Base-by-base conservation (phyloP, 2,329 filamentous ascomycete species). In the Hypoxylon sp. region DNA sequence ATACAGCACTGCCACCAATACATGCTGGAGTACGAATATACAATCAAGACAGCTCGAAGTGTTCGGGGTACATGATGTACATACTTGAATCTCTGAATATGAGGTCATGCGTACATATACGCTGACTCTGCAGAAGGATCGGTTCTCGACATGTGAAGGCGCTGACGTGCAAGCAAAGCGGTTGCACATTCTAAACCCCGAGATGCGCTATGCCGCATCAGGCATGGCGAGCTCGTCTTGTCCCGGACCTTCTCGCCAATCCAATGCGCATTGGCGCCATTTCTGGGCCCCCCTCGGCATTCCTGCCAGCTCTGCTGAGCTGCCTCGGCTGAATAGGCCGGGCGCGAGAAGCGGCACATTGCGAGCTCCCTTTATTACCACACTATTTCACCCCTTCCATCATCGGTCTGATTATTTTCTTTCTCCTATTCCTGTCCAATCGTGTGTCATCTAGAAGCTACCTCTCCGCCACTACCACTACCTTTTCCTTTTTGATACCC, bases 271-370 rank as follows among this genome's bases (percentile, higher is more conserved):
- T 24, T 15, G 31, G n/a, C 31, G 31, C 31, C n/a, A 35, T 35
- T 35, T 55, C 58, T 59, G 50, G 55, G 55, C 46, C 55, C 59
- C 60, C 68, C 69, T 70, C 69, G 69, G 69, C 69, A 69, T 69
- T 69, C 66, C 60, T 65, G n/a, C 41, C 38, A 69, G 64, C 63
- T 67, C 51, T 51, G 51, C 24, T 21, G 43, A 66, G 65, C 65
- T 70, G 68, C 68, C 68, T 70, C 68, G 68, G 69, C 64, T 70
- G 67, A 68, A 65, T 69, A 55, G n/a, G 48, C 60, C 63, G 60
- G 65, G 62, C 51, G 35, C 57, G 46, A 60, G 49, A 63, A 41
- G 64, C 68, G 68, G 67, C 66, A 69, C 64, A 57, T 69, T 60
- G 51, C 27, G 40, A 26, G 33, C 41, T 52, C 29, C 57, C 43